Evolutionary conservation across 208 protist genomes (phyloP).

Genomic region (Trypanosomatidae sp.): DNA sequence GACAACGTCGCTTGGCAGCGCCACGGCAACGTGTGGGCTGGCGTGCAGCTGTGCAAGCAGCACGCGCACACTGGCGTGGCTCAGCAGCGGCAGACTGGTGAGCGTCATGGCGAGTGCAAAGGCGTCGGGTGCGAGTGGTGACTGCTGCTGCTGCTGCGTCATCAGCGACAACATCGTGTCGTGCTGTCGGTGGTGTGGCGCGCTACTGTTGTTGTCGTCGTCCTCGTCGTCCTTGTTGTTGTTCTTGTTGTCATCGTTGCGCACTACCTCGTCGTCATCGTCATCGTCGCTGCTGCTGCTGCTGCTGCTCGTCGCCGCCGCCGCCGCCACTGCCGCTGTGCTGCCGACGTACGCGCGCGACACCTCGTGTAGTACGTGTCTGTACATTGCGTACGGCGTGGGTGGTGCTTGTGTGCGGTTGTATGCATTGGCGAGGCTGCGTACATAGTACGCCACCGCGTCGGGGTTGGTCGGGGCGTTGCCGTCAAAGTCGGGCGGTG

Average conservation of each 20-base stretch:
- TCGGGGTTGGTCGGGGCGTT: slow-evolving; percentile 44
- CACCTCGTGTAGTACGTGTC: no score
- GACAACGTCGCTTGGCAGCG: neutral
- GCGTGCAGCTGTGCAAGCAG: neutral
- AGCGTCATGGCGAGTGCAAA: neutral
- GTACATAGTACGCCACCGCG: slow-evolving; percentile 44
- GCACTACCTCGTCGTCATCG: no score
- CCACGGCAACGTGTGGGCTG: neutral
- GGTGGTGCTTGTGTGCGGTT: slow-evolving; percentile 19
- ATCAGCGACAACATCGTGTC: no score
- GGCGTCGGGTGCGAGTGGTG: neutral
- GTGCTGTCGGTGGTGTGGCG: neutral
- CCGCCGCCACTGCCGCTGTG: no score
- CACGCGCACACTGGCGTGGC: neutral
- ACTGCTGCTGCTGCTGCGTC: no score
- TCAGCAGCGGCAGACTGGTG: neutral
- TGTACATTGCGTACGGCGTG: slow-evolving; percentile 57
- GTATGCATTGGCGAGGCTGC: slow-evolving; percentile 43
- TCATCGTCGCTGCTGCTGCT: no score
- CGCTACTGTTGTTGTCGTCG: neutral
- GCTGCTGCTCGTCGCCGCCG: no score
- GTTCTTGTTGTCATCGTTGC: no score
- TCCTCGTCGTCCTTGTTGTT: no score
- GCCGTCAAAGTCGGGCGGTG: slow-evolving; percentile 69
- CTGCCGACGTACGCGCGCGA: no score